Base-by-base conservation (phyloP, 257 asterid species). In the Penstemon eatonii region DNA sequence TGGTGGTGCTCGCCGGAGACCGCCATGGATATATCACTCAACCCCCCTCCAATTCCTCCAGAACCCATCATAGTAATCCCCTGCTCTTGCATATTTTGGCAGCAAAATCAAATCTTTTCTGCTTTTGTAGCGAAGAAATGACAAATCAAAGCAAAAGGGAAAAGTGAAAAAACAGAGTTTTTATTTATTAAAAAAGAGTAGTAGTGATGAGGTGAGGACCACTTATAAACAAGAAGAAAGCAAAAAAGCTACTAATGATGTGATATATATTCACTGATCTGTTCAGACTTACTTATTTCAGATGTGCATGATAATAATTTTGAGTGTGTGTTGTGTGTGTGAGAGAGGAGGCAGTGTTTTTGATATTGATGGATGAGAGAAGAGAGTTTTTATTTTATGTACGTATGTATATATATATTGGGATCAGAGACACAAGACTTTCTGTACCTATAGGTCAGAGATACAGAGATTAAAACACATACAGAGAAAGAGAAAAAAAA, bases 341-440 rank as follows among this genome's bases (percentile, higher is more conserved):
- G 8, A 25, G 33, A 71, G 56, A 36, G 74, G 9, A 18, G 63
- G 25, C 56, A 74, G 69, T 65, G 74, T 76, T 76, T 15, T 51
- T 81, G 77, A 80, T 75, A 60, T 57, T 76, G 71, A 63, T 52
- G 50, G 7, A 5, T 52, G 73, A 25, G 60, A 63, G 41, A 15
- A n/a, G 51, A 19, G 52, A n/a, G 52, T 25, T 37, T 66, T 56
- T 61, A 46, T 46, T 46, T 3, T 46, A 25, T 25, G 37, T 44
- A 46, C 13, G 4, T 49, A 49, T 7, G 4, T 13, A 55, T 19
- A 1, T 65, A 68, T 56, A 73, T 77, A 77, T 85, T 75, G 91
- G 95, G 91, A 85, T 87, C 82, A 84, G 84, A 72, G 86, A 76
- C 83, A 73, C 79, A 77, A 41, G 70, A 85, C 91, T 85, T 87